phyloP scores from a whole-genome alignment of 148 eudicot species.

The Rhododendron simsii region DNA sequence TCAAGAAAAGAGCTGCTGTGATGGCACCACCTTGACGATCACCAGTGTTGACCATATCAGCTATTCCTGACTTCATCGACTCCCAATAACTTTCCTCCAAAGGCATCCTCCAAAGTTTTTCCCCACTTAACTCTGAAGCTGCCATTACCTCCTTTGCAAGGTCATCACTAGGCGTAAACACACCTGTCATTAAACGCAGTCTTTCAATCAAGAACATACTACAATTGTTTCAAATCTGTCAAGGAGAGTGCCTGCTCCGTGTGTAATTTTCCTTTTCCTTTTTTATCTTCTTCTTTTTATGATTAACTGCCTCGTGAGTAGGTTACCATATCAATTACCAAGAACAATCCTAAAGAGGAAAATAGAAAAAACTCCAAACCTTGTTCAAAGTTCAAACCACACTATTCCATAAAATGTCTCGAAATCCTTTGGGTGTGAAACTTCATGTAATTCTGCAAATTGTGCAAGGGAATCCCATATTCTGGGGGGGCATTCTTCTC shows the following conservation, averaged over 20 bases:
- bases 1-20: conserved; percentile 92
- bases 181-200: conserved; percentile 37
- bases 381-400: background rate
- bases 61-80: conserved; percentile 89
- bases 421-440: background rate
- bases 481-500: background rate
- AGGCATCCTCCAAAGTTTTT: conserved; percentile 96
- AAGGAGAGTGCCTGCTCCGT: background rate
- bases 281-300: background rate
- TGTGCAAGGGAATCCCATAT: background rate
- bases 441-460: background rate
- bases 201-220: background rate
- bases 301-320: background rate
- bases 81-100: conserved; percentile 98
- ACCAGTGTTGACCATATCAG: conserved; percentile 96
- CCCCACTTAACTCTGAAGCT: conserved; percentile 78
- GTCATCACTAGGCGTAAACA: conserved; percentile 80
- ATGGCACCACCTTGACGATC: conserved; percentile 96
- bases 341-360: background rate
- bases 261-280: background rate
- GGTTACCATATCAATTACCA: background rate
- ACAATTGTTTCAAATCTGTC: background rate
- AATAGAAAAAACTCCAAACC: background rate
- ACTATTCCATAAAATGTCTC: background rate
- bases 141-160: conserved; percentile 75